These are phyloP conservation scores for Tolypocladium nubicola DNA, from an alignment of 2,329 filamentous ascomycete genomes.

Conservation along the genomic window DNA sequence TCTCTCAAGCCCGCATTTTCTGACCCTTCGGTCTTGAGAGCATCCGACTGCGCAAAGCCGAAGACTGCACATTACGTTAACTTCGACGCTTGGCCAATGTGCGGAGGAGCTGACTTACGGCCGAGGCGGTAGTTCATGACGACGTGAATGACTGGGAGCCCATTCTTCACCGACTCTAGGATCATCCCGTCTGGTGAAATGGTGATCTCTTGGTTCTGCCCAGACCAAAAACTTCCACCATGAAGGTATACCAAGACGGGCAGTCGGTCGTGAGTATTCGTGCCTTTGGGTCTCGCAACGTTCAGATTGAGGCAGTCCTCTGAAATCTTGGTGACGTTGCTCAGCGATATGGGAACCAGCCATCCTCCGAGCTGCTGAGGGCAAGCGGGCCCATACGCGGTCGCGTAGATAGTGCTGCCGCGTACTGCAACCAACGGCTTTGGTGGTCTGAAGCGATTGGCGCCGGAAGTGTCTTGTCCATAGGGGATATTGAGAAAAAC, in stretches of 20 bases:
- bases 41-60: constrained; percentile 14
- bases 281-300: constrained; percentile 18
- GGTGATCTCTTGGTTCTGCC: constrained; percentile 19
- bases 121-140: constrained; percentile 21
- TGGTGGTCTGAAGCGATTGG: constrained; percentile 35
- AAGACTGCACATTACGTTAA: constrained; percentile 10
- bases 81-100: not conserved
- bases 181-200: constrained; percentile 33
- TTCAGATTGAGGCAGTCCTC: constrained; percentile 26
- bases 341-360: constrained; percentile 18
- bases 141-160: constrained; percentile 22
- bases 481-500: constrained; percentile 36
- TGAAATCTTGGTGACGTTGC: constrained; percentile 25
- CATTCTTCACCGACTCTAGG: constrained; percentile 31
- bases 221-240: constrained; percentile 21
- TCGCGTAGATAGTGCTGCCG: constrained; percentile 25
- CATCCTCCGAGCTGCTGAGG: constrained; percentile 26
- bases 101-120: constrained; percentile 4
- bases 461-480: constrained; percentile 32
- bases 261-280: constrained; percentile 8
- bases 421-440: constrained; percentile 17
- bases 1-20: constrained; percentile 41
- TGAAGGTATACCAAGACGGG: constrained; percentile 27
- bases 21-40: constrained; percentile 9
- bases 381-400: constrained; percentile 30